Evolutionary conservation across 2,329 filamentous ascomycete genomes (phyloP).

Genomic region (Tolypocladium endophyticum): DNA sequence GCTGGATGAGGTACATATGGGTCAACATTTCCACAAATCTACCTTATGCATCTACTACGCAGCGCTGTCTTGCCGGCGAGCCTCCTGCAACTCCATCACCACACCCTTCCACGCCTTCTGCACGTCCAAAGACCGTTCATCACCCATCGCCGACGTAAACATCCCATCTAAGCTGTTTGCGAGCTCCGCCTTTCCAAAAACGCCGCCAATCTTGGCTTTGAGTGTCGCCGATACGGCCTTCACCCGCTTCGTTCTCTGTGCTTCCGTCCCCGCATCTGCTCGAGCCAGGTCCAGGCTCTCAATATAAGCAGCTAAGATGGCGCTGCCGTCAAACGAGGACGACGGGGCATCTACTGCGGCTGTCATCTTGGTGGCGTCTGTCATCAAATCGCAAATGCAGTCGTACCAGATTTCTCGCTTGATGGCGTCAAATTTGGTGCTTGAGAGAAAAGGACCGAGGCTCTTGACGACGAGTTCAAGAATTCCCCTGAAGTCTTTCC

Average conservation of each 20-base stretch:
- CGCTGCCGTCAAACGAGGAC: slow-evolving; percentile 6
- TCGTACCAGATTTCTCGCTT: slow-evolving; percentile 43
- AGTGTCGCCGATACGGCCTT: slow-evolving; percentile 33
- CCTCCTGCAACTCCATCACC: slow-evolving; percentile 16
- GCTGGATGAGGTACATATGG: not conserved
- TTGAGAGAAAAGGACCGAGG: slow-evolving; percentile 29
- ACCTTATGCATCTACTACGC: not conserved
- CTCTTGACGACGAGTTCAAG: slow-evolving; percentile 27
- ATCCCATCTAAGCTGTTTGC: slow-evolving; percentile 19
- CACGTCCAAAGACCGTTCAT: slow-evolving; percentile 34
- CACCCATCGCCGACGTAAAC: slow-evolving; percentile 22
- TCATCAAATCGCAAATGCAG: slow-evolving; percentile 35
- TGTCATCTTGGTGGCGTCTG: slow-evolving; percentile 21
- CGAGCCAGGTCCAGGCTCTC: slow-evolving; percentile 34
- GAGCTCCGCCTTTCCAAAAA: slow-evolving; percentile 24
- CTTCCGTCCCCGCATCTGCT: slow-evolving; percentile 37
- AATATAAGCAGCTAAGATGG: slow-evolving; percentile 27
- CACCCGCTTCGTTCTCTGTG: slow-evolving; percentile 36
- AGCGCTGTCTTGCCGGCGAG: not conserved
- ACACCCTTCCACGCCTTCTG: slow-evolving; percentile 30
- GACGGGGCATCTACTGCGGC: slow-evolving; percentile 9
- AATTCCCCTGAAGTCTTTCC: slow-evolving; percentile 24
- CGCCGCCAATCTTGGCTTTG: slow-evolving; percentile 29
- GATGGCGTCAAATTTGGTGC: slow-evolving; percentile 27
- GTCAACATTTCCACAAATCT: not conserved